These are phyloP conservation scores for Suillus paluster DNA, from an alignment of 768 basidiomycete species.

Conservation along the genomic window DNA sequence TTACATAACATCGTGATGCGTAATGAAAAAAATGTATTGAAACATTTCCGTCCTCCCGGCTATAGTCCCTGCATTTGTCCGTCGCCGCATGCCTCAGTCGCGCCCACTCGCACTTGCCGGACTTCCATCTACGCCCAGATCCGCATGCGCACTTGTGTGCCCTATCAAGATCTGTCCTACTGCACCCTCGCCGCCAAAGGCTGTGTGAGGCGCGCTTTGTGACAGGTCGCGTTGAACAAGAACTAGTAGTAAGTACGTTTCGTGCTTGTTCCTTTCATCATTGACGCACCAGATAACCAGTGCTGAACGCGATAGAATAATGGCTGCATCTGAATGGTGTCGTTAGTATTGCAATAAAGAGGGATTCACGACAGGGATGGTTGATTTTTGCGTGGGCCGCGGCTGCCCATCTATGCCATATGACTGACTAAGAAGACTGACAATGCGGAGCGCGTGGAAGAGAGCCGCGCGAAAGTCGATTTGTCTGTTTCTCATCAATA, in stretches of 20 bases:
- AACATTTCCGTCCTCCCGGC: too few species aligned
- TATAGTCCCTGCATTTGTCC: too few species aligned
- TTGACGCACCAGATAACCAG: neutral
- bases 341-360: neutral
- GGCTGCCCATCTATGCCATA: neutral
- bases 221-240: neutral
- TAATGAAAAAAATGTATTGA: too few species aligned
- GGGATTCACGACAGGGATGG: neutral
- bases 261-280: neutral
- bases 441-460: neutral
- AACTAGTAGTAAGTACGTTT: too few species aligned
- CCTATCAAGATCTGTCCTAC: too few species aligned
- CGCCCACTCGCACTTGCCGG: too few species aligned
- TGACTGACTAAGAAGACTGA: neutral
- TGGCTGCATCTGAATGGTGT: neutral
- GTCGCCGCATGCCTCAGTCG: too few species aligned
- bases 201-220: neutral
- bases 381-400: neutral
- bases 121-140: too few species aligned
- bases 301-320: neutral
- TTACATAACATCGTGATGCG: too few species aligned
- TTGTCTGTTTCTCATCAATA: too few species aligned
- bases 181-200: neutral
- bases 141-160: too few species aligned
- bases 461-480: too few species aligned